A percentile compares a stretch with the other conserved stretches of the same genome.
Conservation (phyloP, 2,329 filamentous ascomycete genomes). For the Aspergillus sp. region DNA sequence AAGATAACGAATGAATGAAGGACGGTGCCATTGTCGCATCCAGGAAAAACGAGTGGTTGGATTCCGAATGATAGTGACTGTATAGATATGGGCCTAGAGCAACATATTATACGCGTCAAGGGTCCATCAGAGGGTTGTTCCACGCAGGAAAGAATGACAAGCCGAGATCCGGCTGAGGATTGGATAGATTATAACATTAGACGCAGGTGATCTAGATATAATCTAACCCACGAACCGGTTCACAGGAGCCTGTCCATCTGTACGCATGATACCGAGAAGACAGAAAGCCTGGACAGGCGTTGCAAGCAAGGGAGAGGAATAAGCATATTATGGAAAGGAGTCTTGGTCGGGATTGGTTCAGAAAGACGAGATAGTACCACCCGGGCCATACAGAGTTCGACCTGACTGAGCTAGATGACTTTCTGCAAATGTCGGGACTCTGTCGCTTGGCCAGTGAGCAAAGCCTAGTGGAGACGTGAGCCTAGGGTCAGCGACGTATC, state of each 20-base stretch:
- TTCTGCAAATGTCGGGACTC: conserved; percentile 1
- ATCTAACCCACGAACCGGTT: conserved; percentile 17
- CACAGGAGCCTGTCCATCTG: conserved; percentile 21
- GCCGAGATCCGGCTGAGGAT: conserved; percentile 13
- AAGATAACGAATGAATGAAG: conserved; percentile 22
- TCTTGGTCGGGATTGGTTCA: conserved; percentile 11
- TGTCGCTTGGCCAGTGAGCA: conserved; percentile 12
- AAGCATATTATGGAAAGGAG: conserved; percentile 21
- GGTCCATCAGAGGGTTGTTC: neutral
- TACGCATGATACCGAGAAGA: conserved; percentile 24
- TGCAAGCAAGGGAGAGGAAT: conserved; percentile 30
- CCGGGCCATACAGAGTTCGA: conserved; percentile 1
- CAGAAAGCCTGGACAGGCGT: conserved; percentile 14
- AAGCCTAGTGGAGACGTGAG: neutral
- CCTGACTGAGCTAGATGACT: neutral
- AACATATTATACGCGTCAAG: neutral
- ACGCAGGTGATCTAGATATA: conserved; percentile 10
- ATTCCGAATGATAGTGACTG: neutral
- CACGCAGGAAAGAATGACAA: neutral
- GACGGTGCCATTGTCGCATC: conserved; percentile 25
- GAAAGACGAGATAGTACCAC: neutral
- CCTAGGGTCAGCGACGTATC: conserved; percentile 23
- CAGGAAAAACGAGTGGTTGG: neutral
- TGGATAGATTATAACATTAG: conserved; percentile 21
- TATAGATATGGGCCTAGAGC: neutral